phyloP scores from a whole-genome alignment of 306 rosid genomes.

The Acacia acuminata region DNA sequence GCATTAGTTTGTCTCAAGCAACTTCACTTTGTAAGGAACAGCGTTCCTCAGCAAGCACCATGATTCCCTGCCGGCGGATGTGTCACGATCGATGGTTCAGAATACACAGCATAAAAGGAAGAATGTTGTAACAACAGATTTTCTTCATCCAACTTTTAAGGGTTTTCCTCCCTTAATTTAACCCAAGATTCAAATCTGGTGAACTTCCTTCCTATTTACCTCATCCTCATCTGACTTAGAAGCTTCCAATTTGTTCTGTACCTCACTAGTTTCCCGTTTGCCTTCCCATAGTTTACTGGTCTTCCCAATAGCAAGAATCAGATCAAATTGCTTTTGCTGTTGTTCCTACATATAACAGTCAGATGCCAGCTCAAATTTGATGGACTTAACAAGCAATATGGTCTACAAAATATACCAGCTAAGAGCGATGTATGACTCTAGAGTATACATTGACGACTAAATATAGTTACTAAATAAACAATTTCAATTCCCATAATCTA shows the following conservation, averaged over 20 bases:
- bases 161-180: constrained; percentile 25
- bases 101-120: constrained; percentile 16
- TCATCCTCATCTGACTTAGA: constrained; percentile 41
- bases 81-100: constrained; percentile 21
- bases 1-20: constrained; percentile 3
- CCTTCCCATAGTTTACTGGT: constrained; percentile 63
- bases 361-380: constrained; percentile 5
- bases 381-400: background rate
- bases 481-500: constrained; percentile 9
- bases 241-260: constrained; percentile 34
- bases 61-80: constrained; percentile 26
- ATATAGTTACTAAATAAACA: background rate
- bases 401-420: background rate
- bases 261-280: constrained; percentile 41
- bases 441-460: background rate
- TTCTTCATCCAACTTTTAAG: constrained; percentile 14
- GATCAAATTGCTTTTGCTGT: constrained; percentile 83
- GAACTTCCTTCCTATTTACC: constrained; percentile 61
- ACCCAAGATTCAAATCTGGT: constrained; percentile 51
- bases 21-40: constrained; percentile 25
- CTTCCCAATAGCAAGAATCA: constrained; percentile 80
- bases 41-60: constrained; percentile 21
- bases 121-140: constrained; percentile 23
- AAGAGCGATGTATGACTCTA: background rate
- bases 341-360: constrained; percentile 63